Base-by-base conservation (phyloP, 2,329 filamentous ascomycete species). In the Fusarium nematophilum region DNA sequence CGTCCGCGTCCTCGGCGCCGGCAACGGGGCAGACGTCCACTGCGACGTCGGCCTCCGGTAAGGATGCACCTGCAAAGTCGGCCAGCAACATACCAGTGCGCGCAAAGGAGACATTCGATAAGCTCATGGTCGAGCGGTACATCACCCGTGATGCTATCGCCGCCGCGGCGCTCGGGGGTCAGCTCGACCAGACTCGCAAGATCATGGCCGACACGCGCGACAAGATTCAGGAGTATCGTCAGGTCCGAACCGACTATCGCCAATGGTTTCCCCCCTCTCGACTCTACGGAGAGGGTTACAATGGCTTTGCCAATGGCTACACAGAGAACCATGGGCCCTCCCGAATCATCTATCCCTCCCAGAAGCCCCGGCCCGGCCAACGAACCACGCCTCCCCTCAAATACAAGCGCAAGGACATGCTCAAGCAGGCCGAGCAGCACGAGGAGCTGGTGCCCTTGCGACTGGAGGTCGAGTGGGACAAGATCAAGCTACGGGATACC, bases 381-480 rank as follows among this genome's bases (percentile, higher is more conserved):
- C 87, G 91, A 65, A 88, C 89, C 66, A 90, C 92, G 10, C 86
- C 87, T 26, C 82, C 89, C 57, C 76, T 96, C 43, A 90, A 90
- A 62, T 86, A 93, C 62, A 84, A 86, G 66, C 87, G 91, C 68
- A 92, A 92, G 73, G 92, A 97, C 64, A 85, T 93, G 79, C 85
- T 87, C 60, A 86, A 88, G 65, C 95, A 98, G 78, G 92, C 92
- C 18, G 94, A 98, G 67, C 90, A 94, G 72, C 83, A 92, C 47
- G 95, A 99, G 74, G 92, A 97, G 72, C 80, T 99, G 48, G 91
- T 98, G 1, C 95, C 95, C 3, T 85, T 99, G 64, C 87, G 95
- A 40, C 79, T 99, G 49, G 95, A 99, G 69, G 91, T 98, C 43
- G 95, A 99, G 70, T 91, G 91, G 84, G 94, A 98, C 65, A 97